Percentiles rank a stretch among this genome's conserved stretches.
Conservation (phyloP, 1,139 yeast genomes). For the Pichia sp. region DNA sequence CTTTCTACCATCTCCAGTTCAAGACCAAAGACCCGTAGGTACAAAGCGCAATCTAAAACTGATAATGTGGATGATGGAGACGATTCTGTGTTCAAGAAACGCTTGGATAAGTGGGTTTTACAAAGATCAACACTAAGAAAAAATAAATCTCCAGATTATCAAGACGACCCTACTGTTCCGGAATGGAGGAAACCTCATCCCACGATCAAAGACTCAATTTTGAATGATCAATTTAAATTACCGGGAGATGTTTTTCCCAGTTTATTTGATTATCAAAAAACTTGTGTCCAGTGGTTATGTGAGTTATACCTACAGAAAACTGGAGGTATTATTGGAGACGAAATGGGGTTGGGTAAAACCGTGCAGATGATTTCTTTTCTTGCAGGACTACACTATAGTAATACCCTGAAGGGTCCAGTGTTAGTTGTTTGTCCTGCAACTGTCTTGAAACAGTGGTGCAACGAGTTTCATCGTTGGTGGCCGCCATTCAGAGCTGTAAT, state of each 20-base stretch:
- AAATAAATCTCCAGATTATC: constrained; percentile 20
- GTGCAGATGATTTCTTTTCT: constrained; percentile 84
- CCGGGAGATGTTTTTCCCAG: constrained; percentile 92
- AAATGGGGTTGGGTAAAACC: constrained; percentile 96
- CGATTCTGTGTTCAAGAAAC: constrained; percentile 47
- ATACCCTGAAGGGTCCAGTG: constrained; percentile 65
- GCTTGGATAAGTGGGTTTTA: constrained; percentile 53
- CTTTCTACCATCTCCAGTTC: no score
- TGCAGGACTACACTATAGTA: constrained; percentile 85
- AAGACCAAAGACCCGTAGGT: not conserved
- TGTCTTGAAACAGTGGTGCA: constrained; percentile 92
- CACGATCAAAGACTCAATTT: constrained; percentile 58
- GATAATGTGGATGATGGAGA: constrained; percentile 63
- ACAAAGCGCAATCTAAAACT: not conserved
- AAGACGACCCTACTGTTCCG: constrained; percentile 28
- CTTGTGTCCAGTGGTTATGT: constrained; percentile 78
- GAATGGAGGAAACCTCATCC: constrained; percentile 80
- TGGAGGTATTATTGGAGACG: constrained; percentile 96
- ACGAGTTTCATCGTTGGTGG: constrained; percentile 97
- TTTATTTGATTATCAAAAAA: constrained; percentile 85
- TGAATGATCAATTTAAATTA: constrained; percentile 59
- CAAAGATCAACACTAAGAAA: constrained; percentile 32
- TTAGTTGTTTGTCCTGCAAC: constrained; percentile 94
- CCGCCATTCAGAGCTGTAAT: constrained; percentile 86
- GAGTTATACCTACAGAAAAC: constrained; percentile 79